Evolutionary conservation across 163 green algal species (phyloP), one percentile per base, ranked within the genome.

Genomic region (Scenedesmus sp.): DNA sequence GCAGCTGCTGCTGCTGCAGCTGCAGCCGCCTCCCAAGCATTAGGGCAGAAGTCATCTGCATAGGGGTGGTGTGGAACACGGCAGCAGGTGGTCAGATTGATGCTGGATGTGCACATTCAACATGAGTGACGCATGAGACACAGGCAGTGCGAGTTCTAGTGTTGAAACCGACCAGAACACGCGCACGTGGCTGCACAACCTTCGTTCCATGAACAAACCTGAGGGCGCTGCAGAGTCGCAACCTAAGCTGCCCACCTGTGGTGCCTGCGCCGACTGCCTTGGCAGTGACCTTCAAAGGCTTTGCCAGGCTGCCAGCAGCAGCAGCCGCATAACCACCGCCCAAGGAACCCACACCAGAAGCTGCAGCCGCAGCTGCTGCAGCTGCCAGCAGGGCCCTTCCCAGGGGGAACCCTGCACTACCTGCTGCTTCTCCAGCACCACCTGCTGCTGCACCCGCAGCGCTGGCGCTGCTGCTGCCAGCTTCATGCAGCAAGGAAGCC

Each of bases 11-110:
- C 87, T 46, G 70, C 87, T 46, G 87, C 87, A 46, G 73, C 54
- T 1, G 70, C 87, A 4, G 34, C 84, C 15, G 62, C 84, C 62
- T 89, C 62, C 84, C 84, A 89, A 8, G 84, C 84, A 26, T 89
- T 62, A 79, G 84, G 84, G 34, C 20, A 20, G 64, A 89, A 66
- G 15, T 56, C 59, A 12, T 79, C 84, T 79, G 84, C 83, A 88
- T 7, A 56, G 10, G 16, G 6, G 70, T 10, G 34, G n/a, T 8
- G 54, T 15, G 54, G 18, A 2, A 23, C 6, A 76, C 5, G 66
- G 1, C n/a, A 18, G 62, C 12, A 23, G 10, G 10, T 23, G 2
- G 62, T 3, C 66, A 76, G 16, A 76, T 10, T 76, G 3, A 76
- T 34, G 13, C 16, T 34, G 9, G 9, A 70, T 4, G 12, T 23